Base-by-base conservation (phyloP, 2,329 filamentous ascomycete species). In the Clathrospora elynae region DNA sequence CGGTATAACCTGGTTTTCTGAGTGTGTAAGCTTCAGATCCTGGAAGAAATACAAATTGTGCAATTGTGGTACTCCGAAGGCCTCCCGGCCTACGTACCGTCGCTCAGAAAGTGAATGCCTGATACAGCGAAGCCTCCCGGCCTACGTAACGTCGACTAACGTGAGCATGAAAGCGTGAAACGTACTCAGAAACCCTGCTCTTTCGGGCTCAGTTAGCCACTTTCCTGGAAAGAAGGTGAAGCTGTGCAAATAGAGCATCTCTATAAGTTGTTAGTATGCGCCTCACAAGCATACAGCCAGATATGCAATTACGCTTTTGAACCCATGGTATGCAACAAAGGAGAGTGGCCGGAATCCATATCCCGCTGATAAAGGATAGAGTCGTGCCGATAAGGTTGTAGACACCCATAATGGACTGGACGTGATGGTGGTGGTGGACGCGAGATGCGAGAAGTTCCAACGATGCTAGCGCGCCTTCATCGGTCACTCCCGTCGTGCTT, bases 1-100 rank as follows among this genome's bases (percentile, higher is more conserved):
- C 0, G 92, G 87, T 2, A 88, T 88, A 7, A 95, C 86, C 73
- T 97, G 91, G 56, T 90, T 90, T 59, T 83, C 87, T 91, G 56
- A 19, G 22, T 19, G 16, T 6, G 42, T 67, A 49, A 67, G 51
- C 24, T 37, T 25, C n/a, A n/a, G n/a, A n/a, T n/a, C n/a, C n/a
- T n/a, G n/a, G n/a, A n/a, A n/a, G n/a, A n/a, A n/a, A n/a, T n/a
- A n/a, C n/a, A n/a, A n/a, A n/a, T n/a, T n/a, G n/a, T n/a, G n/a
- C n/a, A n/a, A n/a, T n/a, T n/a, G n/a, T n/a, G n/a, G n/a, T n/a
- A n/a, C n/a, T n/a, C n/a, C n/a, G n/a, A n/a, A n/a, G n/a, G n/a
- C n/a, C n/a, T n/a, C n/a, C n/a, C n/a, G n/a, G n/a, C n/a, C n/a
- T n/a, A n/a, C n/a, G n/a, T n/a, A n/a, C n/a, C n/a, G n/a, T n/a